Conservation (phyloP, 2,329 filamentous ascomycete species). For the Aotearoamyces nothofagi region DNA sequence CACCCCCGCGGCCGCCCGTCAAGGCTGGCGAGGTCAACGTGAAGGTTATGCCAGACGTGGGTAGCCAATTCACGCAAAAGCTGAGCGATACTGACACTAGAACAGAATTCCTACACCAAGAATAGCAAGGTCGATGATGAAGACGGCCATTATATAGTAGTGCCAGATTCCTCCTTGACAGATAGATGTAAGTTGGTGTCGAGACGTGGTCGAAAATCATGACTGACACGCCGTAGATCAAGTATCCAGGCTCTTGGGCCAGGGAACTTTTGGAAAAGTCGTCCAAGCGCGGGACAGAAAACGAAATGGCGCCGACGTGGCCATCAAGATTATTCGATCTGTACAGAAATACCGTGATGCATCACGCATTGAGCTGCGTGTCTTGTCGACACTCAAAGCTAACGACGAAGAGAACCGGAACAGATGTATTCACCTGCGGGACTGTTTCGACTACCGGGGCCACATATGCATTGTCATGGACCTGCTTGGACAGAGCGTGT, state of each 20-base stretch:
- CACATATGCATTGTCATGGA: constrained; percentile 83
- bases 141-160: constrained; percentile 92
- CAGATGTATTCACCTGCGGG: constrained; percentile 88
- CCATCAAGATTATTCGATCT: constrained; percentile 95
- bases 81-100: constrained; percentile 6
- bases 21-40: constrained; percentile 71
- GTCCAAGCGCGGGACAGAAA: constrained; percentile 78
- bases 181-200: constrained; percentile 70
- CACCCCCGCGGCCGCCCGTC: constrained; percentile 75
- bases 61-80: constrained; percentile 16
- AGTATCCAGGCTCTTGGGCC: constrained; percentile 78
- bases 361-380: constrained; percentile 83
- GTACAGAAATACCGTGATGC: constrained; percentile 98
- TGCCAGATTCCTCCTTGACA: constrained; percentile 72
- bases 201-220: background rate
- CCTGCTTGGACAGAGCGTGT: constrained; percentile 82
- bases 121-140: constrained; percentile 81
- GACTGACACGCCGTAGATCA: constrained; percentile 43
- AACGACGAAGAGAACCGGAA: constrained; percentile 90
- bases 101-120: constrained; percentile 28
- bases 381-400: constrained; percentile 77
- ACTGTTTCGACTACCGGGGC: constrained; percentile 93
- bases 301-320: constrained; percentile 61
- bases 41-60: constrained; percentile 46
- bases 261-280: constrained; percentile 97